Conservation (phyloP, 306 rosid species). For the Elaeagnus macrophylla region DNA sequence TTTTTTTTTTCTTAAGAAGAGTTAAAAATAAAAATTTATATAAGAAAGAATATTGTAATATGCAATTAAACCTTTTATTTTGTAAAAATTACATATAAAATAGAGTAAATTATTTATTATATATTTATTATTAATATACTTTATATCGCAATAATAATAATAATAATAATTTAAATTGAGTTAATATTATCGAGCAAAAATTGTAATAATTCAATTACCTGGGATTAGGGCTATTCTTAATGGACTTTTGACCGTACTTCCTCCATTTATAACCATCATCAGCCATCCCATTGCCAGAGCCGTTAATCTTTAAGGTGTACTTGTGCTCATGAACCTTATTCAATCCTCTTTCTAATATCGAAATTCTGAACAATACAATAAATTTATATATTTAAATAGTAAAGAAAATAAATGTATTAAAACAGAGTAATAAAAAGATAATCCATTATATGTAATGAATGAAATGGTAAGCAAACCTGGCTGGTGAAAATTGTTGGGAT, state of each 20-base stretch:
- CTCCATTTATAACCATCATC: constrained; percentile 97
- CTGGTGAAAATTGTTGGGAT: constrained; percentile 33
- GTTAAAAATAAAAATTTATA: no score
- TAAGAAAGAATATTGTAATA: no score
- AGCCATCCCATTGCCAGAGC: constrained; percentile 66
- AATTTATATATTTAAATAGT: neutral
- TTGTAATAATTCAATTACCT: constrained; percentile 37
- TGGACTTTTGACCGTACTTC: constrained; percentile 85
- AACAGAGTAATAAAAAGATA: no score
- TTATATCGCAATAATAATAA: no score
- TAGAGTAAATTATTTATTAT: no score
- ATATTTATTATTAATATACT: no score
- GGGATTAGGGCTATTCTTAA: constrained; percentile 84
- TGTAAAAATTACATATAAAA: no score
- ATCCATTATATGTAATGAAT: no score
- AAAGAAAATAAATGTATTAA: neutral
- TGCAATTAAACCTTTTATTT: no score
- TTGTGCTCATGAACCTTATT: constrained; percentile 61
- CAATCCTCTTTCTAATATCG: constrained; percentile 48
- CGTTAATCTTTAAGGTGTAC: constrained; percentile 73
- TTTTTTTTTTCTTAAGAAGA: no score
- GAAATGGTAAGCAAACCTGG: constrained; percentile 27
- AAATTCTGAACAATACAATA: constrained; percentile 31
- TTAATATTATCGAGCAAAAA: neutral
- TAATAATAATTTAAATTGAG: no score